These are phyloP conservation scores for Salvia rosmarinus DNA, from an alignment of 257 asterid species.

Conservation along the genomic window DNA sequence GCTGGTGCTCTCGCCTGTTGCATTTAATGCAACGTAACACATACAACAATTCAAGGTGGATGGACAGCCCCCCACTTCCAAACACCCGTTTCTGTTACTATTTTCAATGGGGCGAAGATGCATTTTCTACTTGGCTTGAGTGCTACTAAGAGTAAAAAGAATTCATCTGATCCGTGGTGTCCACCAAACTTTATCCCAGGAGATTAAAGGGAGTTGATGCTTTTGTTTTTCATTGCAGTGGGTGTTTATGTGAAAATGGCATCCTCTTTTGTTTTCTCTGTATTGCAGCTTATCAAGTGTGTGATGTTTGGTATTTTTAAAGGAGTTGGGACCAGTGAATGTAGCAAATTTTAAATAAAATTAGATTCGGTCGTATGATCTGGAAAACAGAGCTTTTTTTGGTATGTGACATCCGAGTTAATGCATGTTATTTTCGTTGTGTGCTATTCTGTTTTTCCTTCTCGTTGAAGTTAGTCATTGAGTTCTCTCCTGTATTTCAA, in stretches of 20 bases:
- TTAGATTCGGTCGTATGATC: not conserved
- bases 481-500: not conserved
- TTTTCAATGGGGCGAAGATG: not conserved
- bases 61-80: not conserved
- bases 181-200: not conserved
- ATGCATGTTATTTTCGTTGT: not conserved
- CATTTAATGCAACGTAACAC: not conserved
- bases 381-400: not conserved
- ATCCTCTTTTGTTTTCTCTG: not conserved
- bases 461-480: not conserved
- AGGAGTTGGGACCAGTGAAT: slow-evolving; percentile 4
- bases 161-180: not conserved
- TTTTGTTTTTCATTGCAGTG: not conserved
- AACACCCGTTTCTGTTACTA: not conserved
- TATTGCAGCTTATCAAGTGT: not conserved
- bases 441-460: not conserved
- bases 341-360: not conserved
- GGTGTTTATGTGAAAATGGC: slow-evolving; percentile 1
- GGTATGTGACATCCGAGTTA: not conserved
- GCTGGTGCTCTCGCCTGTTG: not conserved
- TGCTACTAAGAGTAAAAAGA: not conserved
- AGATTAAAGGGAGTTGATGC: slow-evolving; percentile 1
- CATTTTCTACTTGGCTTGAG: not conserved
- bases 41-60: not conserved
- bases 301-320: not conserved